Percentiles rank a stretch among this genome's conserved stretches.
Evolutionary conservation across 2,329 filamentous ascomycete species (phyloP).

Genomic region (Chaetothyriales sp.): DNA sequence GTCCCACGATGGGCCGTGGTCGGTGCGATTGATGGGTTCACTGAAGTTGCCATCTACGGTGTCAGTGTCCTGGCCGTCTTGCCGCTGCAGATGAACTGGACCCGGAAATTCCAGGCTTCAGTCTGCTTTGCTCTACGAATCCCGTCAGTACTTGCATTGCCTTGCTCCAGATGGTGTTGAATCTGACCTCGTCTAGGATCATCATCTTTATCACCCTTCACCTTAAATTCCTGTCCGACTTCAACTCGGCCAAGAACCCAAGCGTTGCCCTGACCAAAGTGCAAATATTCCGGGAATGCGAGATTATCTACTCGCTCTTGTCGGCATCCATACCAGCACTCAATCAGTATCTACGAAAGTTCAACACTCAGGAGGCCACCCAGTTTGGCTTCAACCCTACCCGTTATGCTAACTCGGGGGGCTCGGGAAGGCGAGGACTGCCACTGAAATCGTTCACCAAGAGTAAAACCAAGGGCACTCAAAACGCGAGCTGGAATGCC

Average conservation of each 20-base stretch:
- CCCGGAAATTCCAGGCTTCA: slow-evolving; percentile 42
- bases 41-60: slow-evolving; percentile 4
- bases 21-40: slow-evolving; percentile 6
- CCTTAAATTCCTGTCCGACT: slow-evolving; percentile 6
- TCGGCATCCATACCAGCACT: slow-evolving; percentile 8
- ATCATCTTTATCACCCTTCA: slow-evolving; percentile 8
- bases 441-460: neutral
- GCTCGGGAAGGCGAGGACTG: neutral
- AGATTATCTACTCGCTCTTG: slow-evolving; percentile 8
- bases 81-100: slow-evolving; percentile 7
- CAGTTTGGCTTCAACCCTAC: slow-evolving; percentile 5
- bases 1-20: slow-evolving; percentile 7
- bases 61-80: slow-evolving; percentile 7
- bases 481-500: neutral
- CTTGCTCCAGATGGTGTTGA: neutral
- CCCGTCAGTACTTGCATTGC: slow-evolving; percentile 53
- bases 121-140: slow-evolving; percentile 68
- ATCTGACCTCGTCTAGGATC: slow-evolving; percentile 6
- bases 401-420: neutral
- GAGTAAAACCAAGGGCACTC: neutral
- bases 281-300: slow-evolving; percentile 6
- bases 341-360: slow-evolving; percentile 11
- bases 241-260: slow-evolving; percentile 2
- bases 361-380: slow-evolving; percentile 6
- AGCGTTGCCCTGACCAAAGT: slow-evolving; percentile 7